These are phyloP conservation scores for Kwoniella dejecticola DNA, from an alignment of 768 basidiomycete genomes.

Conservation along the genomic window DNA sequence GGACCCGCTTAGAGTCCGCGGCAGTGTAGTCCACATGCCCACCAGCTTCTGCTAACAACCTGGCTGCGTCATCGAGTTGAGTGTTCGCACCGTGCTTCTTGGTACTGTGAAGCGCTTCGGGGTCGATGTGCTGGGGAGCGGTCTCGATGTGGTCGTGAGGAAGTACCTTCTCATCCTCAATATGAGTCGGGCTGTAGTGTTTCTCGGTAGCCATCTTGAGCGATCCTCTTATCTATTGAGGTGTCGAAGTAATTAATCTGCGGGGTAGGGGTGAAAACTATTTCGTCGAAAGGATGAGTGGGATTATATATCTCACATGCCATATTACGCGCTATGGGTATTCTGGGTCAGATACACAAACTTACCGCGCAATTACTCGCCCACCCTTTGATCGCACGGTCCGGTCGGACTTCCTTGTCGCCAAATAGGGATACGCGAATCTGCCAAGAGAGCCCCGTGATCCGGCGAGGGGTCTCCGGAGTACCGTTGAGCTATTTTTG, in stretches of 20 bases:
- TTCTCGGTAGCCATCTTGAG: conserved; percentile 5
- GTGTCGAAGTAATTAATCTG: background rate
- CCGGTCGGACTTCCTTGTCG: background rate
- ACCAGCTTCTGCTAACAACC: conserved; percentile 28
- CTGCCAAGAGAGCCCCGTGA: background rate
- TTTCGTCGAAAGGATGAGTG: background rate
- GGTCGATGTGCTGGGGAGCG: conserved; percentile 10
- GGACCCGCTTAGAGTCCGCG: conserved; percentile 33
- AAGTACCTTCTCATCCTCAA: conserved; percentile 22
- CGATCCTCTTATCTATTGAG: background rate
- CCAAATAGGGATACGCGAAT: background rate
- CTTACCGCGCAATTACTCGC: background rate
- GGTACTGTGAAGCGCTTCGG: background rate
- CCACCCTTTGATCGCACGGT: conserved; percentile 1
- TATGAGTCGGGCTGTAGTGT: conserved; percentile 8
- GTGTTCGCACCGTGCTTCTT: conserved; percentile 24
- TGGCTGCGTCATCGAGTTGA: conserved; percentile 33
- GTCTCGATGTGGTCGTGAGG: conserved; percentile 19
- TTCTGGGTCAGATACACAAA: background rate
- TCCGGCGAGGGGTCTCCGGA: conserved; percentile 12
- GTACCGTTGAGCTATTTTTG: background rate
- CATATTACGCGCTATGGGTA: background rate
- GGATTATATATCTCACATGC: background rate
- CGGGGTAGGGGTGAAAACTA: background rate
- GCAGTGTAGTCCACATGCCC: conserved; percentile 32